Evolutionary conservation across 176 grass and related monocot genomes (phyloP), one percentile per base, ranked within the genome.

Genomic region (Paspalum notatum): DNA sequence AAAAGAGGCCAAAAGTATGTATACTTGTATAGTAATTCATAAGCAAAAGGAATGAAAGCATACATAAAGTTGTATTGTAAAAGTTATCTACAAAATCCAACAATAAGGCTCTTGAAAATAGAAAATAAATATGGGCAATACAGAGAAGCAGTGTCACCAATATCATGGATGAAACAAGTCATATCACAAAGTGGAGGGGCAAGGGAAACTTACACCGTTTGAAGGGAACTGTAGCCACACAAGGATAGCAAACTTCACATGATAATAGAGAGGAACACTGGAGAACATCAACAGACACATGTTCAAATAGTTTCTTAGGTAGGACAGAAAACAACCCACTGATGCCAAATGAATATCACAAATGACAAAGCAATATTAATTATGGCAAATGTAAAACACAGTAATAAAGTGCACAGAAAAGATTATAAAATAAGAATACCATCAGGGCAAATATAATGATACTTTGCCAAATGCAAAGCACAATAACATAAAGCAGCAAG

Each of bases 241-340:
- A 87, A 97, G 93, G 89, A 93, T 87, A 68, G 83, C 93, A 62
- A 97, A 88, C 79, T 97, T 97, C 44, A 59, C 79, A 76, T 93
- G 88, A 69, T 93, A 91, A 80, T 93, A 97, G 14, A 97, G 68
- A 59, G 93, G 93, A 82, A 89, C 85, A 90, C 93, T 97, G 86
- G 83, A 93, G 32, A 89, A 66, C 20, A 76, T 13, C 72, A 93
- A 44, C 58, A 68, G 26, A 27, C 42, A 13, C 62, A 56, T 75
- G 44, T 70, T 79, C 13, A 73, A 58, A 78, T 65, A 49, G 20
- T 75, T 45, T 77, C 42, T 18, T 56, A n/a, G 47, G 43, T 50
- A 76, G 14, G 83, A 79, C n/a, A 59, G 7, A 57, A 61, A 68
- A 42, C 52, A 81, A 51, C 16, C 44, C 16, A 37, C 13, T 53